phyloP scores from a whole-genome alignment of 371 early-diverging fungal genomes.

The Mucor ambiguus region DNA sequence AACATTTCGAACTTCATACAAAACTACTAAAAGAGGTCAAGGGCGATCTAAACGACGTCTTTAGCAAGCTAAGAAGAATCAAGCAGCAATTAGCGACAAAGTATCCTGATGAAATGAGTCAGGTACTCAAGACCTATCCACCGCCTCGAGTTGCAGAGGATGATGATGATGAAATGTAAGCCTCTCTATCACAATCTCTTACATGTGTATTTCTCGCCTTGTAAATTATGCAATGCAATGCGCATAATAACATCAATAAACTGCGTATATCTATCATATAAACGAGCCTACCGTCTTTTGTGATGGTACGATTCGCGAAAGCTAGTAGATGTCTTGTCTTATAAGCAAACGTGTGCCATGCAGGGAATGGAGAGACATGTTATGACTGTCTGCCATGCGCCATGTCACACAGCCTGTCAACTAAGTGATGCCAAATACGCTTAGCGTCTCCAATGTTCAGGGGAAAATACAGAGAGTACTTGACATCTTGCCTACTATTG shows the following conservation, averaged over 20 bases:
- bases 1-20: slow-evolving; percentile 47
- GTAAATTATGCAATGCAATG: neutral
- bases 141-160: slow-evolving; percentile 35
- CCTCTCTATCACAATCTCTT: neutral
- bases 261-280: neutral
- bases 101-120: slow-evolving; percentile 43
- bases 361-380: neutral
- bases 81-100: slow-evolving; percentile 33
- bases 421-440: neutral
- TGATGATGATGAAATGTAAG: neutral
- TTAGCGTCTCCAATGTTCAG: neutral
- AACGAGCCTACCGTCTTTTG: neutral
- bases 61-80: slow-evolving; percentile 39
- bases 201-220: neutral
- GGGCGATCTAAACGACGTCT: slow-evolving; percentile 44
- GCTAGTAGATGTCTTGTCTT: neutral
- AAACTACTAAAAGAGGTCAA: slow-evolving; percentile 43
- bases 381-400: neutral
- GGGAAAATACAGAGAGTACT: neutral
- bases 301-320: neutral
- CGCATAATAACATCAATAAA: neutral
- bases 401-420: slow-evolving; percentile 4
- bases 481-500: neutral
- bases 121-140: slow-evolving; percentile 32
- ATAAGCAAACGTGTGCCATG: neutral